Evolutionary conservation across 345 rosid genomes (phyloP).

Genomic region (Eucalyptus victrix): DNA sequence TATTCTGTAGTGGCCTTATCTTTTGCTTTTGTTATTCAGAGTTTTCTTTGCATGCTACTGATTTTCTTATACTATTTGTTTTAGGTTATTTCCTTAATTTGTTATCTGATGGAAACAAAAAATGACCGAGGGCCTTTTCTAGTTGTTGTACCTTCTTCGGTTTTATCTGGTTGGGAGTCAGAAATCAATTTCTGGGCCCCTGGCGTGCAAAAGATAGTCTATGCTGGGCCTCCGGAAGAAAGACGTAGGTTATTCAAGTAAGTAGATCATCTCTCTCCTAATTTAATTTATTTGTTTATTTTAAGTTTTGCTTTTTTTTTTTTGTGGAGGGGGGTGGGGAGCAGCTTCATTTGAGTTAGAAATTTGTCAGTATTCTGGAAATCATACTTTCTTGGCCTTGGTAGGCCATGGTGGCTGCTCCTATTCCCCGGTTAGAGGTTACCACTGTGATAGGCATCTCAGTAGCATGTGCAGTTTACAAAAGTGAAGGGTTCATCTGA

Average conservation of each 20-base stretch:
- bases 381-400: not conserved
- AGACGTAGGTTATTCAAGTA: constrained; percentile 88
- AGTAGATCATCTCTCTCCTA: not conserved
- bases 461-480: no score
- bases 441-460: not conserved
- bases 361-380: not conserved
- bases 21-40: not conserved
- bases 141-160: constrained; percentile 92
- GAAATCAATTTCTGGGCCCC: constrained; percentile 92
- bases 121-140: constrained; percentile 90
- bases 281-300: not conserved
- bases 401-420: not conserved
- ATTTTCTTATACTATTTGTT: not conserved
- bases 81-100: constrained; percentile 72
- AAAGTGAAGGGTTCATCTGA: no score
- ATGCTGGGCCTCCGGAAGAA: constrained; percentile 87
- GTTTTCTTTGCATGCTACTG: not conserved
- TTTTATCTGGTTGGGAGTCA: constrained; percentile 81
- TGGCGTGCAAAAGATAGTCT: constrained; percentile 54
- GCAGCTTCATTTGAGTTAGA: not conserved
- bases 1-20: not conserved
- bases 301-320: not conserved
- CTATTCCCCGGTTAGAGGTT: not conserved
- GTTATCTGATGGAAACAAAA: constrained; percentile 85
- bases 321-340: accelerated